phyloP scores from a whole-genome alignment of 192 early-diverging fungal genomes.

The Jimgerdemannia lactiflua region DNA sequence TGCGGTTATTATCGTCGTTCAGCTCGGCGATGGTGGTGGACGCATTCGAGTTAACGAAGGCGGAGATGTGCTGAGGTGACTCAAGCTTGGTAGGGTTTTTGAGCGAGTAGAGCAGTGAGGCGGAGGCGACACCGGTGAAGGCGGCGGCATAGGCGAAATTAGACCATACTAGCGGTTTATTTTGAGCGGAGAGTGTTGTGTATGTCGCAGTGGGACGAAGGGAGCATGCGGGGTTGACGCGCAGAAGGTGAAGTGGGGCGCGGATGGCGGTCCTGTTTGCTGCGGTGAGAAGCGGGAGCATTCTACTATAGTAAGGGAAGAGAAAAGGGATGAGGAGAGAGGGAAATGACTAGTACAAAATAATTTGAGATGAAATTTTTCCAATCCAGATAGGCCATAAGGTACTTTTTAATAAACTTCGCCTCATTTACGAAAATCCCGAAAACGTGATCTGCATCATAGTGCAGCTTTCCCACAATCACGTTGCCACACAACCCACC shows the following conservation, averaged over 20 bases:
- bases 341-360: too few species aligned
- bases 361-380: too few species aligned
- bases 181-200: not conserved
- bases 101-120: not conserved
- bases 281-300: not conserved
- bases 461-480: not conserved
- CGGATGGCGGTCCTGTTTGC: not conserved
- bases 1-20: not conserved
- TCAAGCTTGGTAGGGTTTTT: not conserved
- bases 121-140: not conserved
- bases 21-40: not conserved
- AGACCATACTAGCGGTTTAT: not conserved
- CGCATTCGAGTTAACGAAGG: not conserved
- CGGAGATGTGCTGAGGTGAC: not conserved
- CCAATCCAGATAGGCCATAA: too few species aligned
- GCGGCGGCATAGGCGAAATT: not conserved
- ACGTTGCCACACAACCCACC: not conserved
- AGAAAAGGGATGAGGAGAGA: not conserved
- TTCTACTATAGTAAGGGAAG: not conserved
- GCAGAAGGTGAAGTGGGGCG: not conserved
- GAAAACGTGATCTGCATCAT: too few species aligned
- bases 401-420: too few species aligned
- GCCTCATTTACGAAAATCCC: too few species aligned
- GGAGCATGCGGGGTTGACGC: not conserved
- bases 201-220: not conserved